phyloP scores from a whole-genome alignment of 108 stramenopile species.

The Hondaea fermentalgiana region DNA sequence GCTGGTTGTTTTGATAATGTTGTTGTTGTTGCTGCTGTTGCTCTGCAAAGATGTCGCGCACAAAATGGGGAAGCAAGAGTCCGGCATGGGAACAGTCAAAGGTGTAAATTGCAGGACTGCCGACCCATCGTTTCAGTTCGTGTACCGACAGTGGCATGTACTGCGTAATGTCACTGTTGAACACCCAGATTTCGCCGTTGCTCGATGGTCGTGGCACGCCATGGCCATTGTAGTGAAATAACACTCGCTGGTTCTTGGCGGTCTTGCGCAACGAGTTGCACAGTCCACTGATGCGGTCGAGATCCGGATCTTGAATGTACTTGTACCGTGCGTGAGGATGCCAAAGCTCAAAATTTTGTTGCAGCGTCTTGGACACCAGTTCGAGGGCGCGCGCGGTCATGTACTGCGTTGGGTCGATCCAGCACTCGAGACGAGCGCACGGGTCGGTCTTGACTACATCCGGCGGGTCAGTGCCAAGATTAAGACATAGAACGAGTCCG shows the following conservation, averaged over 20 bases:
- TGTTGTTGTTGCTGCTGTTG: neutral
- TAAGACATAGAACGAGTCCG: conserved; percentile 82
- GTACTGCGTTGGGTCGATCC: conserved; percentile 77
- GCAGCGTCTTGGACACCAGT: conserved; percentile 70
- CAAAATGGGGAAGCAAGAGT: conserved; percentile 71
- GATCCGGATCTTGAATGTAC: conserved; percentile 78
- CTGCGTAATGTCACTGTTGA: conserved; percentile 89
- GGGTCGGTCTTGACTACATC: conserved; percentile 77
- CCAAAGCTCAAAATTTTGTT: conserved; percentile 81
- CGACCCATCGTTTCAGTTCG: conserved; percentile 80
- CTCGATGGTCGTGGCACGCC: conserved; percentile 89
- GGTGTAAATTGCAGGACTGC: conserved; percentile 68
- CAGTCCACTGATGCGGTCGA: conserved; percentile 74
- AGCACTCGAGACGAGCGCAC: conserved; percentile 80
- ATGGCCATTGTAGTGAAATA: conserved; percentile 97
- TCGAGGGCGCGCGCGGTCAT: conserved; percentile 63
- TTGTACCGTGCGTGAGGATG: conserved; percentile 65
- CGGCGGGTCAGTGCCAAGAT: conserved; percentile 93
- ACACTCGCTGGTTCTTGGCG: conserved; percentile 68
- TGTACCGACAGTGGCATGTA: conserved; percentile 85
- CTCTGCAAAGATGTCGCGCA: neutral
- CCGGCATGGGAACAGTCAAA: conserved; percentile 75
- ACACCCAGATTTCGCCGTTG: conserved; percentile 92
- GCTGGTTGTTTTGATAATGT: too few relatives aligned
- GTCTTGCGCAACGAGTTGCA: conserved; percentile 62